Evolutionary conservation across 768 basidiomycete species (phyloP).

Genomic region (Hygrocybe coccinea): DNA sequence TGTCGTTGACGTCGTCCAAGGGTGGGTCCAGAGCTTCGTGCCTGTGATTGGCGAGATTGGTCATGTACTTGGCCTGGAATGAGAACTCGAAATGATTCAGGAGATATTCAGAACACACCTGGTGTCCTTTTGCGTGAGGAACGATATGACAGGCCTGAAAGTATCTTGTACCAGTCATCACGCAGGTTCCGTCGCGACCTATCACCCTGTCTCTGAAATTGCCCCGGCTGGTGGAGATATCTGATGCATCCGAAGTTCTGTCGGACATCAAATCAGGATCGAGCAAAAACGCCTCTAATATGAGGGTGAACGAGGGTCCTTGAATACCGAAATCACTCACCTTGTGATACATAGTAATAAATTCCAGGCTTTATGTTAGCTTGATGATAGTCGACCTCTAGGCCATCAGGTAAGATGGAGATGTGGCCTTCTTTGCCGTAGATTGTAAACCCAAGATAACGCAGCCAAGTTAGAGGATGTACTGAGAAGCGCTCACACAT

Average conservation of each 20-base stretch:
- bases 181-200: slow-evolving; percentile 4
- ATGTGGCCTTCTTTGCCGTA: slow-evolving; percentile 11
- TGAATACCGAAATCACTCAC: slow-evolving; percentile 1
- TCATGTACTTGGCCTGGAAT: slow-evolving; percentile 10
- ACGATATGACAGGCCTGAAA: slow-evolving; percentile 8
- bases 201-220: not conserved
- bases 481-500: slow-evolving; percentile 13
- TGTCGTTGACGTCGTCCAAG: slow-evolving; percentile 7
- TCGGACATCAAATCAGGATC: slow-evolving; percentile 13
- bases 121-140: slow-evolving; percentile 8
- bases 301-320: slow-evolving; percentile 1
- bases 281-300: slow-evolving; percentile 7
- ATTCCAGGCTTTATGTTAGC: slow-evolving; percentile 5
- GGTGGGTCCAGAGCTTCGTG: slow-evolving; percentile 2
- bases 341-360: slow-evolving; percentile 9
- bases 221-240: not conserved
- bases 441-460: slow-evolving; percentile 5
- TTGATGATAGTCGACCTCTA: slow-evolving; percentile 1
- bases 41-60: slow-evolving; percentile 5
- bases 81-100: not conserved
- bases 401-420: not conserved
- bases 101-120: slow-evolving; percentile 6
- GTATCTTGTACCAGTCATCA: slow-evolving; percentile 3
- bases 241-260: slow-evolving; percentile 15
- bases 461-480: slow-evolving; percentile 8